phyloP scores from a whole-genome alignment of 441 rosid species.

The Populus trichocarpa region DNA sequence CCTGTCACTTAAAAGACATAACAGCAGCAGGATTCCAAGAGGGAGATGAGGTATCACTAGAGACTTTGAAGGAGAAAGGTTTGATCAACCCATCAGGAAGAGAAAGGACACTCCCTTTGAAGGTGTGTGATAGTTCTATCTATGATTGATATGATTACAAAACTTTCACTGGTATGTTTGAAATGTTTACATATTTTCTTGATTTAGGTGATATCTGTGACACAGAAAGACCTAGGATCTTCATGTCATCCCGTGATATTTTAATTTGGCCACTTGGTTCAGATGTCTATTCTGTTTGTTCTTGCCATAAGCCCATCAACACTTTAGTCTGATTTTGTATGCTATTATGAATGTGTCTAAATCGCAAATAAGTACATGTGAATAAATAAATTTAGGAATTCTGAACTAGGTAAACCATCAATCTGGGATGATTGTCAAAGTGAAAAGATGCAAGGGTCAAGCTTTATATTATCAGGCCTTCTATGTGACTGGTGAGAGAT shows the following conservation, averaged over 20 bases:
- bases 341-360: not conserved
- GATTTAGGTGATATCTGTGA: not conserved
- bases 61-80: slow-evolving; percentile 67
- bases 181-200: not conserved
- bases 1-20: slow-evolving; percentile 73
- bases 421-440: not conserved
- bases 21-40: slow-evolving; percentile 74
- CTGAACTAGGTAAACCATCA: not conserved
- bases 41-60: slow-evolving; percentile 86
- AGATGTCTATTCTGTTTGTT: not conserved
- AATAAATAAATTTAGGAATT: not conserved
- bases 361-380: not conserved
- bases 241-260: not conserved
- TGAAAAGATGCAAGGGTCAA: not conserved
- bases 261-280: not conserved
- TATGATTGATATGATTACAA: not conserved
- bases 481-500: not conserved
- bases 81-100: slow-evolving; percentile 96
- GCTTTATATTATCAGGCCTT: not conserved
- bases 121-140: slow-evolving; percentile 38
- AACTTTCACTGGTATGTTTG: not conserved
- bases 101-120: slow-evolving; percentile 86
- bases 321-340: not conserved
- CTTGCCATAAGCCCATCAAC: not conserved
- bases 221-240: not conserved